Conservation (phyloP, 2,329 filamentous ascomycete species). For the Chaetomium sp. region DNA sequence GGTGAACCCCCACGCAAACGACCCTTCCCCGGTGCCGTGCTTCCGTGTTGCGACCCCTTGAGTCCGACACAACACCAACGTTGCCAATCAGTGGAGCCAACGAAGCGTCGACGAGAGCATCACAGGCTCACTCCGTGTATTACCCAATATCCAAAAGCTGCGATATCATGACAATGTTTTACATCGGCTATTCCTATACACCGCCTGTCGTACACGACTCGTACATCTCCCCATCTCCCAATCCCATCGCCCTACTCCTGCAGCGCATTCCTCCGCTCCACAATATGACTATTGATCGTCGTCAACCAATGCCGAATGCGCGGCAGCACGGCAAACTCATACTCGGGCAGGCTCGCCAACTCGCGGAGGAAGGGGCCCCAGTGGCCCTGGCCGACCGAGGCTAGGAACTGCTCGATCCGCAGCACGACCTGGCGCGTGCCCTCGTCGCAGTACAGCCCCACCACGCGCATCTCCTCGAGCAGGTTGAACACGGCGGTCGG, state of each 20-base stretch:
- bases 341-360: conserved; percentile 44
- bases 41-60: not conserved
- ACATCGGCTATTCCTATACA: not conserved
- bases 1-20: not conserved
- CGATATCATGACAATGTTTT: conserved; percentile 22
- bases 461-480: conserved; percentile 66
- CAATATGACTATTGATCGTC: conserved; percentile 25
- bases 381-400: conserved; percentile 22
- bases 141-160: conserved; percentile 14
- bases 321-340: conserved; percentile 37
- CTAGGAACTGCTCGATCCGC: conserved; percentile 38
- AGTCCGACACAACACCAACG: not conserved
- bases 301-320: conserved; percentile 36
- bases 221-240: not conserved
- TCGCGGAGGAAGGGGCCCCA: conserved; percentile 38
- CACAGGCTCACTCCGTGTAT: not conserved
- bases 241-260: not conserved
- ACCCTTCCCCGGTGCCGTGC: not conserved
- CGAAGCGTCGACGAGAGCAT: not conserved
- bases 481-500: conserved; percentile 56
- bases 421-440: conserved; percentile 47
- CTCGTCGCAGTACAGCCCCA: conserved; percentile 60
- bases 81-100: not conserved
- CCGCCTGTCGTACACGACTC: not conserved
- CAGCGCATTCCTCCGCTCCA: conserved; percentile 15